Base-by-base conservation (phyloP, 768 basidiomycete species). In the Trametes elegans region DNA sequence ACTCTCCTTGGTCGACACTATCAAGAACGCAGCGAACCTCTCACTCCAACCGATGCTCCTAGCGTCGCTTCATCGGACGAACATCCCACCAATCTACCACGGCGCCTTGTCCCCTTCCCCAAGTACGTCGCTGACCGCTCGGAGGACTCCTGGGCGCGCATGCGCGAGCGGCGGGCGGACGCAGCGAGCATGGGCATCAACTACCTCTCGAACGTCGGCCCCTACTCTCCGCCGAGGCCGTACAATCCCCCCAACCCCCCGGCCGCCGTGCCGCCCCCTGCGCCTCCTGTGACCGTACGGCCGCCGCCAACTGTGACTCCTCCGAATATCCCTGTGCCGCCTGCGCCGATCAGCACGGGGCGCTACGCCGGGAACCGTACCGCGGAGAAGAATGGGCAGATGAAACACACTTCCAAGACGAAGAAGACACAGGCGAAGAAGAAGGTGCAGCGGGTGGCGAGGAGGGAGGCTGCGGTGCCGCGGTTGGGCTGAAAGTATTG, bases 1-100 rank as follows among this genome's bases (percentile, higher is more conserved):
- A 57, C 55, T n/a, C 57, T 67, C 1, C 59, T 64, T 14, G 66
- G 66, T 2, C 58, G 63, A 18, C 66, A 57, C 19, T 67, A 64
- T 26, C 57, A 56, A 23, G 61, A 55, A 21, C 63, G 39, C 26
- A 42, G 41, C 43, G 21, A 18, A 26, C 16, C 23, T 14, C 24
- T 28, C 41, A 16, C 18, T n/a, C 24, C 53, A 13, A 7, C 38
- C 14, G 31, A 3, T 3, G 18, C 35, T 34, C 21, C 42, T 8
- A 38, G 34, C 28, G 43, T 19, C 9, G 11, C 28, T n/a, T 2
- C 29, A 26, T 6, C 8, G 2, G 39, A 31, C 3, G 10, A 21
- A 13, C 21, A 44, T 8, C 3, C 23, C 7, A 11, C 29, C 28
- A 35, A 45, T 18, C 16, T 36, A 5, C 31, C 55, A 7, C 47